Evolutionary conservation across 768 basidiomycete genomes (phyloP).

Genomic region (Suillus lakei): DNA sequence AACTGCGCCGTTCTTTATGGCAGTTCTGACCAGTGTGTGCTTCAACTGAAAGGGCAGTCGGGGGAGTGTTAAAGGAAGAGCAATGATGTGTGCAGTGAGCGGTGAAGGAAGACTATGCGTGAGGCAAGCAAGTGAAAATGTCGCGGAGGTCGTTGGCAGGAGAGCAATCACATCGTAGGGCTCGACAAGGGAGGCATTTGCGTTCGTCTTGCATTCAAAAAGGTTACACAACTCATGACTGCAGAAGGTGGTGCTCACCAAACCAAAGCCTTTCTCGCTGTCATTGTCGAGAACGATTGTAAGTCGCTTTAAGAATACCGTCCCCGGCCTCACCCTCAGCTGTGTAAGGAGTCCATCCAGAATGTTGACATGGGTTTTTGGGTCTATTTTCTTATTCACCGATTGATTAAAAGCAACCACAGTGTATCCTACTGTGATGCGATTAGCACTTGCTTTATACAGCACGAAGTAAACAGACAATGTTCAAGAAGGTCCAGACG

Average conservation of each 20-base stretch:
- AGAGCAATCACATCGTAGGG: slow-evolving; percentile 81
- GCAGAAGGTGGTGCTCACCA: slow-evolving; percentile 49
- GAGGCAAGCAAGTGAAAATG: slow-evolving; percentile 81
- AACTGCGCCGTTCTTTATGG: slow-evolving; percentile 79
- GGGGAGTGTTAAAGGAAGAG: slow-evolving; percentile 76
- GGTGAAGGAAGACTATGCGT: slow-evolving; percentile 78
- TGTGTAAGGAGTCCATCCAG: slow-evolving; percentile 63
- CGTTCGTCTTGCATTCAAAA: slow-evolving; percentile 58
- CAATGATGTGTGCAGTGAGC: slow-evolving; percentile 80
- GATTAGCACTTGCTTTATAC: slow-evolving; percentile 8
- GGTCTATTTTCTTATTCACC: slow-evolving; percentile 71
- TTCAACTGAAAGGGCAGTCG: slow-evolving; percentile 82
- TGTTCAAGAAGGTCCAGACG: slow-evolving; percentile 74
- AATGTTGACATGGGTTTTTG: slow-evolving; percentile 68
- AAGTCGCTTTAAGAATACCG: slow-evolving; percentile 74
- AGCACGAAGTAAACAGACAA: slow-evolving; percentile 49
- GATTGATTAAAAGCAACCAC: slow-evolving; percentile 80
- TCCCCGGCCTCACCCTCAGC: slow-evolving; percentile 59
- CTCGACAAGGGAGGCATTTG: slow-evolving; percentile 63
- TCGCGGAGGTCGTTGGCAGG: slow-evolving; percentile 69
- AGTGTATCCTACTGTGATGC: slow-evolving; percentile 78
- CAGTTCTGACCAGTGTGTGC: slow-evolving; percentile 81
- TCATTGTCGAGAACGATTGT: slow-evolving; percentile 84
- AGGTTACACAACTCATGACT: neutral
- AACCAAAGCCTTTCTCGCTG: slow-evolving; percentile 84